Evolutionary conservation across 768 basidiomycete species (phyloP), one percentile per base, ranked within the genome.

Genomic region (Amanita pseudoporphyria): DNA sequence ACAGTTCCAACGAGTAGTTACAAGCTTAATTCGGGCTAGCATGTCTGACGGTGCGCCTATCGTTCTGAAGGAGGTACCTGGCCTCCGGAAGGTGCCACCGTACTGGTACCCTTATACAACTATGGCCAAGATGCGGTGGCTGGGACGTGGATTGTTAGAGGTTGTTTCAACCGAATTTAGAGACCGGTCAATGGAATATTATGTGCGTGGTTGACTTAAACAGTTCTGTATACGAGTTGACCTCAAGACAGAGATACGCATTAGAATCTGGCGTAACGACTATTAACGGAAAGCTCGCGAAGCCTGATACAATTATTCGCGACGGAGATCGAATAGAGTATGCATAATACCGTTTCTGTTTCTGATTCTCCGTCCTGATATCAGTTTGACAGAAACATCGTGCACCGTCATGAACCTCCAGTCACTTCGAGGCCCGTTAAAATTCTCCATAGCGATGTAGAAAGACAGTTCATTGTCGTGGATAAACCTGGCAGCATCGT

Each of bases 401-500:
- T 94, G 12, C 91, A 94, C 64, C 76, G 92, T n/a, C 96, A 99
- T 62, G 96, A 99, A 66, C 96, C 96, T 5, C 92, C 96, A 3
- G 84, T 99, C 3, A 84, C 92, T 1, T 80, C 84, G 2, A 85
- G 74, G 3, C 87, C 88, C 1, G 81, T 98, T 47, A 78, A 82
- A 54, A 73, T 98, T 32, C 65, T 97, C 3, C 72, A 82, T 45
- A 80, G 84, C 51, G 91, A 97, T 61, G 71, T 71, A 12, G 80
- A 88, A 55, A 79, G 83, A 19, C 77, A 84, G 54, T 92, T 95
- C 53, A 79, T 98, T 31, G 87, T 97, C 12, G 86, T 99, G 24
- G 86, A 97, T 60, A 99, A 99, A 71, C 95, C 95, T 2, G 95
- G 95, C 30, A 88, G 87, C 62, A 90, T 97, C 61, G 94, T 96